Evolutionary conservation across 177 flowering plant species (phyloP).

Genomic region (Vitis hybrid): DNA sequence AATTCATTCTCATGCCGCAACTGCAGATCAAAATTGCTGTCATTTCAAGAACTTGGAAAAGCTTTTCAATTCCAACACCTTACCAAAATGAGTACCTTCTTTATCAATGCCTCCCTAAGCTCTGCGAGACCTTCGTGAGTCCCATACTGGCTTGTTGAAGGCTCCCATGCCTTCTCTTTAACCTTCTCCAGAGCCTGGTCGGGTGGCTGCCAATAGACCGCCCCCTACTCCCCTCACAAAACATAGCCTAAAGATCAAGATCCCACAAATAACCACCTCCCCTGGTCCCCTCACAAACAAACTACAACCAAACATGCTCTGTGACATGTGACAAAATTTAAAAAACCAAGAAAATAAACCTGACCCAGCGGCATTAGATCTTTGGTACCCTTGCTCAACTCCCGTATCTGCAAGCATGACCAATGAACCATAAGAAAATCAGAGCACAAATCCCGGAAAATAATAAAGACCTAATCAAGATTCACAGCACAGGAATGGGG

Average conservation of each 20-base stretch:
- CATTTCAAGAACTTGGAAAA: too few relatives aligned
- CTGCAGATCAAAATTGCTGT: slow-evolving; percentile 2
- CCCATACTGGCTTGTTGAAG: slow-evolving; percentile 11
- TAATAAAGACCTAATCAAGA: too few relatives aligned
- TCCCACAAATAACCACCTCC: too few relatives aligned
- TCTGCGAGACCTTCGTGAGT: slow-evolving; percentile 17
- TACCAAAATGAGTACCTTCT: slow-evolving; percentile 5
- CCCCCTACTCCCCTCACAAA: neutral
- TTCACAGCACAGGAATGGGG: neutral
- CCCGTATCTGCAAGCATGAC: slow-evolving; percentile 4
- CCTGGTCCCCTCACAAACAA: neutral
- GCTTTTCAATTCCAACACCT: too few relatives aligned
- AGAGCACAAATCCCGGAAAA: too few relatives aligned
- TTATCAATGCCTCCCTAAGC: slow-evolving; percentile 15
- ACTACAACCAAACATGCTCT: neutral
- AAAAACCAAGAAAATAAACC: neutral
- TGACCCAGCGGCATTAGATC: slow-evolving; percentile 11
- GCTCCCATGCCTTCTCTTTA: slow-evolving; percentile 2
- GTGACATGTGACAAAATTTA: neutral
- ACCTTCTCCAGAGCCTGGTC: slow-evolving; percentile 17
- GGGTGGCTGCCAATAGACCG: slow-evolving; percentile 18
- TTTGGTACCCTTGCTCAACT: slow-evolving; percentile 4
- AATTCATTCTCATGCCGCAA: slow-evolving; percentile 10
- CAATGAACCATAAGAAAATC: neutral
- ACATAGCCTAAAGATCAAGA: too few relatives aligned